These are phyloP conservation scores for Hyparrhenia diplandra DNA, from an alignment of 176 grass and related monocot species.

Conservation along the genomic window DNA sequence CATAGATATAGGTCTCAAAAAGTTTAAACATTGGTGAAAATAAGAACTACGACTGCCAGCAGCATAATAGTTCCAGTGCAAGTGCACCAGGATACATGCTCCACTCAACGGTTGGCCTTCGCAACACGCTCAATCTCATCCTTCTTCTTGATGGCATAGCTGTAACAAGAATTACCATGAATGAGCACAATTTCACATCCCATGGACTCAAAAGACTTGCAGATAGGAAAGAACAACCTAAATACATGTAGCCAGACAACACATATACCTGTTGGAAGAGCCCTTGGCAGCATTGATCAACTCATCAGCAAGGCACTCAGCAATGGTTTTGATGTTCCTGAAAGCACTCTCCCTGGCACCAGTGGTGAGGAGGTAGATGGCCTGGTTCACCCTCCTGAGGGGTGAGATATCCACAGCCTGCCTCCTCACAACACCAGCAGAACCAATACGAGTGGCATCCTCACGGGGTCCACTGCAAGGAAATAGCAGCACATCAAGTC, in stretches of 20 bases:
- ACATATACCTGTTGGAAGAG: conserved; percentile 70
- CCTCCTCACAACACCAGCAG: conserved; percentile 78
- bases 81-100: conserved; percentile 25
- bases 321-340: conserved; percentile 89
- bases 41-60: neutral
- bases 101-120: conserved; percentile 72
- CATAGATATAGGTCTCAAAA: neutral
- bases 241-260: neutral
- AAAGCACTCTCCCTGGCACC: conserved; percentile 76
- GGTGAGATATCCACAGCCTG: conserved; percentile 89
- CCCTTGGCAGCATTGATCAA: conserved; percentile 81
- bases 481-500: no score
- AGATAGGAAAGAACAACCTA: neutral
- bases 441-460: conserved; percentile 76
- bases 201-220: no score
- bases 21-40: neutral
- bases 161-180: neutral
- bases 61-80: neutral
- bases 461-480: conserved; percentile 25
- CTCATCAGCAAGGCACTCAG: conserved; percentile 52
- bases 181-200: neutral
- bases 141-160: conserved; percentile 80
- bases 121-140: conserved; percentile 84
- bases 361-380: conserved; percentile 77
- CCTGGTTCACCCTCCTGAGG: conserved; percentile 71